phyloP scores from a whole-genome alignment of 2,329 filamentous ascomycete species.

The Leptographium procerum region DNA sequence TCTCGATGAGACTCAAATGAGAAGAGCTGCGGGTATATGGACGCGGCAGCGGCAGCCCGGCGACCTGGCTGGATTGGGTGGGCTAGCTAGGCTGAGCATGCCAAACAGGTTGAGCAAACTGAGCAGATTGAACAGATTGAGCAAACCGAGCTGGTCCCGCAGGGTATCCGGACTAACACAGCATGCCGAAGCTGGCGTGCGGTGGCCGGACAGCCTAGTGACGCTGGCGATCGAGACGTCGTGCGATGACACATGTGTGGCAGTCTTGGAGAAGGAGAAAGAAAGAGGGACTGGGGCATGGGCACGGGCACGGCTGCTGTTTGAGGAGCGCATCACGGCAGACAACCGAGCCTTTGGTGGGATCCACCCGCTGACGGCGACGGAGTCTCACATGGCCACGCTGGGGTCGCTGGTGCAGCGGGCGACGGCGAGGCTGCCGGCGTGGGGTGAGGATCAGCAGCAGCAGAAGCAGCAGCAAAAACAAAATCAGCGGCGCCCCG shows the following conservation, averaged over 20 bases:
- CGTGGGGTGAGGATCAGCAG: background rate
- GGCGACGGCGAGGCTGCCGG: conserved; percentile 45
- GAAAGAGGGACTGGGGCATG: background rate
- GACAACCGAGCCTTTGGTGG: conserved; percentile 66
- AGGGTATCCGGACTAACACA: background rate
- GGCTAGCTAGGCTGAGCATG: no score
- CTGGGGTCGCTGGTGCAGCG: conserved; percentile 57
- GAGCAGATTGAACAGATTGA: no score
- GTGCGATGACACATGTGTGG: conserved; percentile 89
- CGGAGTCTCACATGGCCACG: conserved; percentile 61
- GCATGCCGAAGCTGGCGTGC: background rate
- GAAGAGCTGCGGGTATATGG: background rate
- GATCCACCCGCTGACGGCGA: conserved; percentile 66
- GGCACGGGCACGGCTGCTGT: conserved; percentile 50
- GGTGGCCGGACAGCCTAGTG: conserved; percentile 11
- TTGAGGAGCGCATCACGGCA: conserved; percentile 71
- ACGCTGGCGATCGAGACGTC: conserved; percentile 72
- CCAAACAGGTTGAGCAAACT: no score
- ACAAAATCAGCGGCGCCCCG: conserved; percentile 24
- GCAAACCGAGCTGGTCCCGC: background rate
- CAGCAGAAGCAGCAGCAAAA: no score
- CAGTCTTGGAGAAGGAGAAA: conserved; percentile 54
- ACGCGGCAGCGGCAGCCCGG: background rate
- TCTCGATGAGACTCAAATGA: no score
- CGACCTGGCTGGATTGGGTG: background rate